phyloP scores from a whole-genome alignment of 495 filamentous ascomycete species.

The Choiromyces venosus region DNA sequence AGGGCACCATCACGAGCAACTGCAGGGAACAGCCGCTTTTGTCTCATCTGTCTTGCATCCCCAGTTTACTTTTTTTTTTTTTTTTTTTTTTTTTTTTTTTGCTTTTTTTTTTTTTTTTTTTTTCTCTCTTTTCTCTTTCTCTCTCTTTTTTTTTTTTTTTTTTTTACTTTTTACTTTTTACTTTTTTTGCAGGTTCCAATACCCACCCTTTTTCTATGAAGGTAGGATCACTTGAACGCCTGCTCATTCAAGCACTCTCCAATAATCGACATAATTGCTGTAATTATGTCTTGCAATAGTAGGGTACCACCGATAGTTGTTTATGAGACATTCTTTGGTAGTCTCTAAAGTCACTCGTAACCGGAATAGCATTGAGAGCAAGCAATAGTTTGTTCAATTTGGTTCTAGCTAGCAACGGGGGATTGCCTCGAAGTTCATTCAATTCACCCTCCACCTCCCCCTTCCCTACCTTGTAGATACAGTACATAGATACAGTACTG shows the following conservation, averaged over 20 bases:
- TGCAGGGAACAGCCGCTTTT: slow-evolving; percentile 35
- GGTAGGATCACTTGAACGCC: not conserved
- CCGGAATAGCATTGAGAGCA: not conserved
- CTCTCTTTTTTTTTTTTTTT: not conserved
- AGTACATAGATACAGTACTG: not conserved
- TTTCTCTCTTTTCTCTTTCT: not conserved
- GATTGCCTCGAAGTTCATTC: not conserved
- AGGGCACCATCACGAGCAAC: slow-evolving; percentile 34
- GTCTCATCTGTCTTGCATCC: slow-evolving; percentile 33
- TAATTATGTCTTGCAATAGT: not conserved
- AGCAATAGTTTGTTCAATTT: not conserved
- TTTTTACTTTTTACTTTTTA: not conserved
- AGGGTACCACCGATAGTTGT: not conserved
- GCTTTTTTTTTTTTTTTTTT: not conserved
- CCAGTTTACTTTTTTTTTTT: slow-evolving; percentile 5
- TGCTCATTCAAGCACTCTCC: not conserved
- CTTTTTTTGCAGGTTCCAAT: not conserved
- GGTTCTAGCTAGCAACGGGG: not conserved
- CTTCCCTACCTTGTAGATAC: not conserved
- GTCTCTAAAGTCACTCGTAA: not conserved
- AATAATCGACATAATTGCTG: not conserved
- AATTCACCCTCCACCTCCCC: not conserved
- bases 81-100: not conserved
- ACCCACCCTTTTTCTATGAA: not conserved
- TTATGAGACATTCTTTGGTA: not conserved